Evolutionary conservation across 2,329 filamentous ascomycete genomes (phyloP), one percentile per base, ranked within the genome.

Genomic region (Arthrobotrys megalospora): DNA sequence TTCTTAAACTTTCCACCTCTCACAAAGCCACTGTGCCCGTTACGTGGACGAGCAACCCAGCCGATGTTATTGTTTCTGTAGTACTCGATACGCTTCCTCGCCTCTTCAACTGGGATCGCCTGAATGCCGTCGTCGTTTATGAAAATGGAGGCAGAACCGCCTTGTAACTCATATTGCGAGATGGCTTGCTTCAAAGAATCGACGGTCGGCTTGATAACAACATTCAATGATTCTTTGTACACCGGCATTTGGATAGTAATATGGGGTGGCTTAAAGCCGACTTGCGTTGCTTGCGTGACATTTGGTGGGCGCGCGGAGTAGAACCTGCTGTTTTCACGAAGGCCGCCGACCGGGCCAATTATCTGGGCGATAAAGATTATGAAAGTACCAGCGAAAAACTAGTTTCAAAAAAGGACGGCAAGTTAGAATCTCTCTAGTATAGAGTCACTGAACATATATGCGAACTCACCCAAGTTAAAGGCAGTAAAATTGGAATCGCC

Each of bases 81-180:
- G 43, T 38, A 77, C 14, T 77, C 73, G 12, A 71, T 77, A 3
- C 73, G 47, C 48, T 67, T 65, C 11, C 83, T 84, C 71, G 34
- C 84, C 83, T 45, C 82, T 82, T 19, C 84, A 82, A 69, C 82
- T 81, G 86, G 84, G 14, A 91, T 85, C 38, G 90, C 83, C 82
- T 91, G 90, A 87, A 91, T 89, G 71, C 90, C 90, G 80, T 92
- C 90, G 70, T 92, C 90, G 80, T 91, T 91, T 82, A 91, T 84
- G 81, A 91, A 91, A 79, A 92, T 90, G 81, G 89, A 91, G 28
- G 90, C 90, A 0, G 89, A 88, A 6, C 90, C 90, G n/a, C 90
- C 90, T 82, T 88, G 87, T 80, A 88, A 83, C 80, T 89, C 88
- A 80, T 90, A 90, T 11, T 88, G 88, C 41, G 87, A 88, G 77